Evolutionary conservation across 2,329 filamentous ascomycete genomes (phyloP).

Genomic region (Diaporthe batatas): DNA sequence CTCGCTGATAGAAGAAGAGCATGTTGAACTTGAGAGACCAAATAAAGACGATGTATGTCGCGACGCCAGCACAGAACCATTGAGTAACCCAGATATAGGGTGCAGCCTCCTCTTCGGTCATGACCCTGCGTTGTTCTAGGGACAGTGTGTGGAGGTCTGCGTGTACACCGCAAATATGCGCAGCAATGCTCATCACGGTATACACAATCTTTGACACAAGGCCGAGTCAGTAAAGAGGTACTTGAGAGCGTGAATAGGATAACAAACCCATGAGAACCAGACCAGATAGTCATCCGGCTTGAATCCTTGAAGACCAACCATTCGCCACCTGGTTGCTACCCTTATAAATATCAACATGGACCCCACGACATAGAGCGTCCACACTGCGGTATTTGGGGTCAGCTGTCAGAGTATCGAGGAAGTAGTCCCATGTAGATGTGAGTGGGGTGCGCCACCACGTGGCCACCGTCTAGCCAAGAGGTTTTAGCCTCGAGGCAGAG

Average conservation of each 20-base stretch:
- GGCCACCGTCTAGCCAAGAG: too few relatives aligned
- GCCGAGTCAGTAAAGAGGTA: neutral
- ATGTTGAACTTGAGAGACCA: constrained; percentile 58
- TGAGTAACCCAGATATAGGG: constrained; percentile 52
- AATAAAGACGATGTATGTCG: constrained; percentile 52
- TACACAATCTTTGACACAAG: constrained; percentile 48
- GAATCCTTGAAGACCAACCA: constrained; percentile 51
- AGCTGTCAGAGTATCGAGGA: neutral
- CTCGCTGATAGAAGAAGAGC: constrained; percentile 55
- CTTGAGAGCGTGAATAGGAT: neutral
- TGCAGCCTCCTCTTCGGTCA: constrained; percentile 48
- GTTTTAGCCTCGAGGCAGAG: neutral
- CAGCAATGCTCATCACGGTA: constrained; percentile 28
- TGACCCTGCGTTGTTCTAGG: constrained; percentile 48
- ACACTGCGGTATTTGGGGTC: constrained; percentile 44
- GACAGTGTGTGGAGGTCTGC: constrained; percentile 49
- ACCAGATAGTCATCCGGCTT: constrained; percentile 53
- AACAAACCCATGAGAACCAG: constrained; percentile 48
- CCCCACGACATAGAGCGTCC: constrained; percentile 53
- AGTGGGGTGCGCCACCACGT: neutral
- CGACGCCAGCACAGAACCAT: constrained; percentile 53
- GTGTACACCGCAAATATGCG: constrained; percentile 28
- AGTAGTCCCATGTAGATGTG: neutral
- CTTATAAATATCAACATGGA: constrained; percentile 50
- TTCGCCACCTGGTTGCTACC: constrained; percentile 50